phyloP scores from a whole-genome alignment of 2,329 filamentous ascomycete species.

The Paraphaeosphaeria sporulosa region DNA sequence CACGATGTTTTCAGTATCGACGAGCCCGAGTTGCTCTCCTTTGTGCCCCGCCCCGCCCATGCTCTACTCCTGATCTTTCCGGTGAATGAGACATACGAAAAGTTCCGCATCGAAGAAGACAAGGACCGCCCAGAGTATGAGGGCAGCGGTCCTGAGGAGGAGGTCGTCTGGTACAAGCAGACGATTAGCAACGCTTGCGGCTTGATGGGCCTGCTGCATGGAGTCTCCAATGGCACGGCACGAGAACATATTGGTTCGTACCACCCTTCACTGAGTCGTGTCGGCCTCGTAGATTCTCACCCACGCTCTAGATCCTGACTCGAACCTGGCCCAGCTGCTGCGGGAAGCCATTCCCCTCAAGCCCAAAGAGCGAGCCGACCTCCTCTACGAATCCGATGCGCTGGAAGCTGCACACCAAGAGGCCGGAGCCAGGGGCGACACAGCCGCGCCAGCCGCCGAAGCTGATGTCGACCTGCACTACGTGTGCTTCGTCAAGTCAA shows the following conservation, averaged over 20 bases:
- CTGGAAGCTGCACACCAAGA: slow-evolving; percentile 81
- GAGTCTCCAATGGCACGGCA: slow-evolving; percentile 80
- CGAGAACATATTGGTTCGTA: slow-evolving; percentile 49
- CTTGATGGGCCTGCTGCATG: slow-evolving; percentile 87
- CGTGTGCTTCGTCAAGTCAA: slow-evolving; percentile 87
- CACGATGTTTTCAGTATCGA: slow-evolving; percentile 93
- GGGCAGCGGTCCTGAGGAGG: slow-evolving; percentile 72
- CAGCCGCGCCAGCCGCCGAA: slow-evolving; percentile 76
- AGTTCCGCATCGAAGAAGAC: slow-evolving; percentile 78
- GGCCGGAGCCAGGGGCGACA: slow-evolving; percentile 81
- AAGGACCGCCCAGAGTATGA: slow-evolving; percentile 67
- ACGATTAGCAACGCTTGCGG: slow-evolving; percentile 96
- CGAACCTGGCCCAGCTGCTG: slow-evolving; percentile 71
- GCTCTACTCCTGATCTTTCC: slow-evolving; percentile 94
- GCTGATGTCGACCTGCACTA: slow-evolving; percentile 93
- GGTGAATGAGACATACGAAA: slow-evolving; percentile 79
- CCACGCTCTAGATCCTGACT: slow-evolving; percentile 51
- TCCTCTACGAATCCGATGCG: slow-evolving; percentile 78
- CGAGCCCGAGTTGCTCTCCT: slow-evolving; percentile 82
- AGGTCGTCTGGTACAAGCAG: slow-evolving; percentile 93
- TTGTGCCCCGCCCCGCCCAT: slow-evolving; percentile 86
- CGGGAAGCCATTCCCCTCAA: slow-evolving; percentile 73
- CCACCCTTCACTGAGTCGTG: background rate
- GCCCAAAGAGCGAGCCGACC: slow-evolving; percentile 70
- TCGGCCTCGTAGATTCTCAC: slow-evolving; percentile 23